Evolutionary conservation across 257 asterid species (phyloP).

Genomic region (Nicotiana noctiflora): DNA sequence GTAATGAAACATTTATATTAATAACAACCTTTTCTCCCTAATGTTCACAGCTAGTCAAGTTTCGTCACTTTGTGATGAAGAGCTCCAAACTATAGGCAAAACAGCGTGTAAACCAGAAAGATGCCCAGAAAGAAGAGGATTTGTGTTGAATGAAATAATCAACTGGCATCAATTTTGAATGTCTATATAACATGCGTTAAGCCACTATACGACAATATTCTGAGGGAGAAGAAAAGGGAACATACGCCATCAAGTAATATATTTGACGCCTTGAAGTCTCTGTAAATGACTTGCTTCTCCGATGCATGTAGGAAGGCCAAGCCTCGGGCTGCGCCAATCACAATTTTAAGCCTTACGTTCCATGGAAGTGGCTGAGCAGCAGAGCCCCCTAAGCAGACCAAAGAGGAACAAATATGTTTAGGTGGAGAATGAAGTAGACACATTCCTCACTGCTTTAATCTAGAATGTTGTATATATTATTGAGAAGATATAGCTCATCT

Average conservation of each 20-base stretch:
- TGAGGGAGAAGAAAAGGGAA: neutral
- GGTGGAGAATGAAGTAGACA: neutral
- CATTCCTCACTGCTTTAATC: neutral
- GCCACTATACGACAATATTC: neutral
- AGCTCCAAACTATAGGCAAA: neutral
- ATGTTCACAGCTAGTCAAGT: neutral
- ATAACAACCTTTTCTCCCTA: neutral
- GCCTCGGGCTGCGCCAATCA: constrained; percentile 68
- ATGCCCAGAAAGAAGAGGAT: neutral
- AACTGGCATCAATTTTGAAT: constrained; percentile 1
- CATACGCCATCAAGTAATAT: constrained; percentile 74
- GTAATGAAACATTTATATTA: neutral
- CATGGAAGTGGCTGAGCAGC: constrained; percentile 72
- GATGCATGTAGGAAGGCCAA: constrained; percentile 60
- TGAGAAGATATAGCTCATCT: neutral
- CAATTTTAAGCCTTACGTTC: constrained; percentile 54
- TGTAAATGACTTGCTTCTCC: constrained; percentile 50
- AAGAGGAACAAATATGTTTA: neutral
- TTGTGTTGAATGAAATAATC: neutral
- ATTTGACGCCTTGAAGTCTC: constrained; percentile 84
- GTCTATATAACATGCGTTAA: neutral
- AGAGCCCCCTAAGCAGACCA: constrained; percentile 48
- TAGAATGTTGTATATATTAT: neutral
- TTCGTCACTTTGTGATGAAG: neutral
- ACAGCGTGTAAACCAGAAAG: neutral